Evolutionary conservation across 2,329 filamentous ascomycete genomes (phyloP).

Genomic region (Fusarium anguioides): DNA sequence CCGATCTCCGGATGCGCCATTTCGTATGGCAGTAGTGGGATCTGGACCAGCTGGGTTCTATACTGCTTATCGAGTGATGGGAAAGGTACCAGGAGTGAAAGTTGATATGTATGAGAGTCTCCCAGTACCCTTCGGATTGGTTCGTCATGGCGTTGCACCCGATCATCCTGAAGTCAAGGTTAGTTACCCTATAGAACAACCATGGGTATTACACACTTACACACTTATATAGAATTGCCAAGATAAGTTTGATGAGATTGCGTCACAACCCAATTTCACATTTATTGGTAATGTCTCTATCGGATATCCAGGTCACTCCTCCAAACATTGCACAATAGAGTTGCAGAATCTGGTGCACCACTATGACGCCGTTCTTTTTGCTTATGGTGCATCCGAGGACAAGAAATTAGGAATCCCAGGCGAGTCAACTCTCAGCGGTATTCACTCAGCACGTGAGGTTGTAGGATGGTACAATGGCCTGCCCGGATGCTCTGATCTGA

Average conservation of each 20-base stretch:
- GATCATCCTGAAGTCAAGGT: constrained; percentile 99
- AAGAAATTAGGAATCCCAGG: constrained; percentile 81
- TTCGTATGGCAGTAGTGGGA: constrained; percentile 88
- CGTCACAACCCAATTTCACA: constrained; percentile 81
- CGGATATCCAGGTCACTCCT: constrained; percentile 62
- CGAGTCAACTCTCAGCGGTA: constrained; percentile 76
- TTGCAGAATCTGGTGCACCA: constrained; percentile 77
- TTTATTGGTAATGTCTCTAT: constrained; percentile 92
- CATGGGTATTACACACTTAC: not conserved
- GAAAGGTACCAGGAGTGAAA: constrained; percentile 74
- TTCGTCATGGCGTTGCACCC: constrained; percentile 94
- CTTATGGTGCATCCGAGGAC: constrained; percentile 91
- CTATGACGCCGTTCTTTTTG: constrained; percentile 92
- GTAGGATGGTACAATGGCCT: constrained; percentile 99
- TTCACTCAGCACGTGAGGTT: constrained; percentile 91
- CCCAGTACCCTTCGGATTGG: constrained; percentile 91
- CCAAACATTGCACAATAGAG: constrained; percentile 65
- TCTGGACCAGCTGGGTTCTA: constrained; percentile 98
- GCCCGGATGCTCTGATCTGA: constrained; percentile 79
- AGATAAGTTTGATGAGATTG: constrained; percentile 92
- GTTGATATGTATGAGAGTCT: constrained; percentile 98
- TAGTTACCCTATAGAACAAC: constrained; percentile 12
- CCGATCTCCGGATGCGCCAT: constrained; percentile 59
- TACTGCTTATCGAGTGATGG: constrained; percentile 85
- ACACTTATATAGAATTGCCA: constrained; percentile 80